These are phyloP conservation scores for Diaporthe destruens DNA, from an alignment of 2,329 filamentous ascomycete species.

Conservation along the genomic window DNA sequence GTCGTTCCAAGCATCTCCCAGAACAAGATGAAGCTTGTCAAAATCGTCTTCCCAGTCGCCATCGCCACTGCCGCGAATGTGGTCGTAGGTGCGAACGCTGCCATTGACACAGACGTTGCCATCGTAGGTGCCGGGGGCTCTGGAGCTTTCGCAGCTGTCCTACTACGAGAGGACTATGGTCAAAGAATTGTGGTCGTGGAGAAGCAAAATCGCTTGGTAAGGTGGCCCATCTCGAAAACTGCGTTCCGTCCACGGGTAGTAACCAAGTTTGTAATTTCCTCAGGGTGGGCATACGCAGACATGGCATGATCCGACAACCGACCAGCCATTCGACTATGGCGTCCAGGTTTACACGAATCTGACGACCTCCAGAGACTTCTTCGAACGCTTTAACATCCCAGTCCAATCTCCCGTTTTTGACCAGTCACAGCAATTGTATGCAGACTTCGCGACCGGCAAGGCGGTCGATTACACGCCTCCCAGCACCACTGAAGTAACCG, in stretches of 20 bases:
- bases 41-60: neutral
- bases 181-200: constrained; percentile 9
- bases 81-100: neutral
- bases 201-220: constrained; percentile 7
- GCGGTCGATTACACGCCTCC: constrained; percentile 1
- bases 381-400: constrained; percentile 1
- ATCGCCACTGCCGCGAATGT: neutral
- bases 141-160: constrained; percentile 5
- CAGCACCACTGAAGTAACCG: neutral
- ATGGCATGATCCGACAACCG: neutral
- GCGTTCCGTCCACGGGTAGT: neutral
- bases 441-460: constrained; percentile 4
- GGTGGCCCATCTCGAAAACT: neutral
- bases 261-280: neutral
- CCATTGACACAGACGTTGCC: neutral
- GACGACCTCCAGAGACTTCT: neutral
- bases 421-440: neutral
- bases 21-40: neutral
- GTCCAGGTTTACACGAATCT: constrained; percentile 10
- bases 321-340: neutral
- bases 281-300: constrained; percentile 5
- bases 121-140: constrained; percentile 12
- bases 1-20: neutral
- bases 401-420: neutral
- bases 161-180: constrained; percentile 12